phyloP scores from a whole-genome alignment of 441 rosid species.

The Viola pubescens region DNA sequence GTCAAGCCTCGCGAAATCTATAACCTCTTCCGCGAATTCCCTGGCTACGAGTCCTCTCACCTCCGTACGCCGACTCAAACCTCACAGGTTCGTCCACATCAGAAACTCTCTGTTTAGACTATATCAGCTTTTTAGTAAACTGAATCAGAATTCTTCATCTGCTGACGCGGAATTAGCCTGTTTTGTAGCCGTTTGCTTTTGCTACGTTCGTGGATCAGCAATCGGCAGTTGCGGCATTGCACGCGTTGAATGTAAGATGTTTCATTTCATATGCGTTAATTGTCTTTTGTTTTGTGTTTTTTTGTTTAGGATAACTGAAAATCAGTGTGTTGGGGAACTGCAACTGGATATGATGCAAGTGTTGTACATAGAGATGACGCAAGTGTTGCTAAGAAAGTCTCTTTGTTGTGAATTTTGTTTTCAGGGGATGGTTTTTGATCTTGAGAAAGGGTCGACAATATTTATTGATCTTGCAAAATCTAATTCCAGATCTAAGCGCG shows the following conservation, averaged over 20 bases:
- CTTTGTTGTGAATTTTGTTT: slow-evolving; percentile 21
- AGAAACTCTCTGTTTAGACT: not conserved
- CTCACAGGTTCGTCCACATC: slow-evolving; percentile 28
- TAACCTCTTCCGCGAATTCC: slow-evolving; percentile 77
- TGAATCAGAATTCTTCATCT: not conserved
- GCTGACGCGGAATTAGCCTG: slow-evolving; percentile 1
- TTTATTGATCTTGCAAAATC: slow-evolving; percentile 79
- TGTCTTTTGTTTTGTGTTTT: not conserved
- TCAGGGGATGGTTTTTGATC: slow-evolving; percentile 86
- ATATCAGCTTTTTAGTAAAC: not conserved
- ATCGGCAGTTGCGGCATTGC: slow-evolving; percentile 52
- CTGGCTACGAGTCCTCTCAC: slow-evolving; percentile 81
- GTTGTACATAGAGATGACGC: not conserved
- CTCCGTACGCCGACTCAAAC: slow-evolving; percentile 46
- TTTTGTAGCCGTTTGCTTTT: slow-evolving; percentile 59
- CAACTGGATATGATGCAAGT: not conserved
- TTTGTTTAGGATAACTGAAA: not conserved
- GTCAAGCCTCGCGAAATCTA: slow-evolving; percentile 87
- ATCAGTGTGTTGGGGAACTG: not conserved
- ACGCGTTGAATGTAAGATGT: slow-evolving; percentile 51
- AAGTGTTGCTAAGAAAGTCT: not conserved
- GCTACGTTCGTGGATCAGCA: slow-evolving; percentile 56
- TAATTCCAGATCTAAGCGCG: slow-evolving; percentile 78
- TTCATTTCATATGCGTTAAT: not conserved
- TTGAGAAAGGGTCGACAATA: slow-evolving; percentile 69